Conservation (phyloP, 2,329 filamentous ascomycete species). For the Verticillium tricorpus region DNA sequence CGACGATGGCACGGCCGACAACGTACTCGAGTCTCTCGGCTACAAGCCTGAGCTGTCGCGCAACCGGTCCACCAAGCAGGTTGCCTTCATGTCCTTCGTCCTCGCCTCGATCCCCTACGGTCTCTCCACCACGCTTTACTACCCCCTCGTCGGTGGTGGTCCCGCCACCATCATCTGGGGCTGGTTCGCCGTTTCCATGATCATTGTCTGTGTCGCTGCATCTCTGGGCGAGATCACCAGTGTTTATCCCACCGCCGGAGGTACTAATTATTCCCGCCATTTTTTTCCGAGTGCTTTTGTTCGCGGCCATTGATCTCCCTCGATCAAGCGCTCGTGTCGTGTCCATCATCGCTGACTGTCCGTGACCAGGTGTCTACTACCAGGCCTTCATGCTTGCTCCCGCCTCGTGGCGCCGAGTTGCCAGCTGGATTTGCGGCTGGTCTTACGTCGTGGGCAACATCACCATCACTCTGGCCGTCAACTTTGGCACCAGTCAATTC, state of each 20-base stretch:
- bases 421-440: constrained; percentile 72
- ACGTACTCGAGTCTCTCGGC: constrained; percentile 58
- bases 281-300: background rate
- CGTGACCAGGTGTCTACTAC: constrained; percentile 58
- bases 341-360: background rate
- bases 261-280: constrained; percentile 23
- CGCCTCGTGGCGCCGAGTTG: constrained; percentile 52
- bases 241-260: constrained; percentile 71
- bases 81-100: constrained; percentile 74
- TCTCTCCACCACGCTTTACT: constrained; percentile 64
- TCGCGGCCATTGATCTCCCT: background rate
- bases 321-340: background rate
- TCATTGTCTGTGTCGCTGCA: constrained; percentile 66
- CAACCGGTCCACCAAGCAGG: constrained; percentile 62
- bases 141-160: constrained; percentile 62
- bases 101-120: constrained; percentile 72
- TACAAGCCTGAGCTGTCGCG: constrained; percentile 63
- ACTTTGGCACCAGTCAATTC: constrained; percentile 71
- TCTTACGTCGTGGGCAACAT: constrained; percentile 75
- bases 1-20: constrained; percentile 47
- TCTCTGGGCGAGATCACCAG: constrained; percentile 72
- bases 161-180: constrained; percentile 70
- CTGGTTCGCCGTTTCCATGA: constrained; percentile 63
- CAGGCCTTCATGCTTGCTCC: constrained; percentile 72
- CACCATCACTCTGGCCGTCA: constrained; percentile 77